Base-by-base conservation (phyloP, 192 early-diverging fungal species). In the Dissophora ornata region DNA sequence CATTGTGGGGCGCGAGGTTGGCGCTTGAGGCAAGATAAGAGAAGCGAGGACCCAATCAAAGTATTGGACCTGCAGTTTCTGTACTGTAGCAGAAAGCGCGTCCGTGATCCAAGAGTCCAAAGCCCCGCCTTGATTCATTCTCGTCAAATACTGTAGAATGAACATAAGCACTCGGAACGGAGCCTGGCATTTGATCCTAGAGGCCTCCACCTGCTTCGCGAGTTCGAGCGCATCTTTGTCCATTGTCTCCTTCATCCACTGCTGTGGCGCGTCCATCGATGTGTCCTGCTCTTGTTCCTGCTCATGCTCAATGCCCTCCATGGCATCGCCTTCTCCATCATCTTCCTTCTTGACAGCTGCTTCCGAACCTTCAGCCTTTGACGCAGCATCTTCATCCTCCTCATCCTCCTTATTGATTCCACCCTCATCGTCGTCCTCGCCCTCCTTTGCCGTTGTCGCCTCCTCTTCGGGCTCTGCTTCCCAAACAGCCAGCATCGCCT, bases 61-160 rank as follows among this genome's bases (percentile, higher is more conserved):
- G 34, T 75, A 75, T 5, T 53, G 44, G 32, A 66, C 62, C 36
- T 67, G 62, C 24, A 75, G 30, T 19, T 21, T 22, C 6, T n/a
- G 44, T 0, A 67, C 47, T 8, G 71, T 75, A 12, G 57, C 71
- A 2, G 71, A 75, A 1, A 75, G 25, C 2, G 71, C 63, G 22
- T 75, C 71, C n/a, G 64, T 59, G 62, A 75, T 75, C 71, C 71
- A 75, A 0, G 56, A 11, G n/a, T 75, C 71, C 28, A 75, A 26
- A 4, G 64, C 64, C 1, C 50, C 63, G 33, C 36, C 41, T n/a
- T 67, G 71, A 44, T 75, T 75, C 32, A 50, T 38, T 21, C 45
- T 34, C 6, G 71, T 75, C 30, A 75, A 46, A 48, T 62, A 57
- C 34, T 75, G 62, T 16, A 75, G 63, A 21, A 75, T 55, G 4